A percentile compares a stretch with the other conserved stretches of the same genome.
phyloP scores from a whole-genome alignment of 805 yeast species.

The Ogataea allantospora region DNA sequence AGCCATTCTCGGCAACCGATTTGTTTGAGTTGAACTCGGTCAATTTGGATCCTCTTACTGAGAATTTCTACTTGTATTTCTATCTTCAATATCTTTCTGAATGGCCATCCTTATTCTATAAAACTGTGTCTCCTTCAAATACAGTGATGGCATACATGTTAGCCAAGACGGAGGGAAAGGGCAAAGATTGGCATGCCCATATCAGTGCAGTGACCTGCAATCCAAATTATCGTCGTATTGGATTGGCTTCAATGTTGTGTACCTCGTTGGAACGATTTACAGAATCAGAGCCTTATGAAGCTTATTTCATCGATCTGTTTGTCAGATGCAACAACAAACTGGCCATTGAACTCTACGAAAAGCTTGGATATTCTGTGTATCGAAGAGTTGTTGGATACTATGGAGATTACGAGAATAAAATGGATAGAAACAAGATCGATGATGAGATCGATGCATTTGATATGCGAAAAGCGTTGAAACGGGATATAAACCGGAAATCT shows the following conservation, averaged over 20 bases:
- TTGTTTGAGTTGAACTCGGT: conserved; percentile 68
- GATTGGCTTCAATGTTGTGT: conserved; percentile 81
- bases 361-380: conserved; percentile 79
- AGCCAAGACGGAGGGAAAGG: conserved; percentile 92
- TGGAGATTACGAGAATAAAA: conserved; percentile 46
- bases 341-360: conserved; percentile 81
- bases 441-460: conserved; percentile 87
- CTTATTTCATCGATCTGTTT: conserved; percentile 85
- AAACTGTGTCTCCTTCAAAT: conserved; percentile 43
- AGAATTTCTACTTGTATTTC: conserved; percentile 81
- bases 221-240: conserved; percentile 77
- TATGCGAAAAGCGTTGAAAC: conserved; percentile 65
- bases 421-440: conserved; percentile 41
- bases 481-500: conserved; percentile 55
- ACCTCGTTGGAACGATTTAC: conserved; percentile 69
- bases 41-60: conserved; percentile 87
- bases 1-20: conserved; percentile 87
- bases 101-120: conserved; percentile 91
- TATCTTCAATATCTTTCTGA: conserved; percentile 77
- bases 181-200: conserved; percentile 91
- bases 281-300: conserved; percentile 68
- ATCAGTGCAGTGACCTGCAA: conserved; percentile 93
- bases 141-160: conserved; percentile 74
- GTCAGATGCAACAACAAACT: conserved; percentile 82
- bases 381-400: conserved; percentile 90